Conservation (phyloP, 768 basidiomycete genomes). For the Suillus sp. region DNA sequence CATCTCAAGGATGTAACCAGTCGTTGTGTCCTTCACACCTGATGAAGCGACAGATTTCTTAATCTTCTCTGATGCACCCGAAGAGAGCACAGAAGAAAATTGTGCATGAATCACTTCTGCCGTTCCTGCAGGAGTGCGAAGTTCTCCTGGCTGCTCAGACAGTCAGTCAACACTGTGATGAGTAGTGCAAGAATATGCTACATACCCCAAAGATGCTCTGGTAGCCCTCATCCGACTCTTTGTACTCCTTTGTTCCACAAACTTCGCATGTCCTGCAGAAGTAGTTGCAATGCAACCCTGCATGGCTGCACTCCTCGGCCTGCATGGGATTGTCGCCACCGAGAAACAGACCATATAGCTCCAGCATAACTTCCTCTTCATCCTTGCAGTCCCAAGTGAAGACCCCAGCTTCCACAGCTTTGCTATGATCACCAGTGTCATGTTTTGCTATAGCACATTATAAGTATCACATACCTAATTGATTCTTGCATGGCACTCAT, state of each 20-base stretch:
- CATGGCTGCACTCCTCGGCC: conserved; percentile 36
- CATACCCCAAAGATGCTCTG: conserved; percentile 23
- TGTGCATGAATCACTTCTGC: conserved; percentile 8
- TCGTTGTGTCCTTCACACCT: conserved; percentile 1
- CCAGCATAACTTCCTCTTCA: conserved; percentile 27
- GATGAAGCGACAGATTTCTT: conserved; percentile 1
- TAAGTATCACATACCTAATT: conserved; percentile 23
- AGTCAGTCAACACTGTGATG: background rate
- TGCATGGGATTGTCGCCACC: conserved; percentile 41
- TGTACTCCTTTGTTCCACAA: conserved; percentile 28
- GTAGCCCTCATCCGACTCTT: conserved; percentile 31
- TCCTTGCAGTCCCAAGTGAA: conserved; percentile 27
- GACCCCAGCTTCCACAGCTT: conserved; percentile 14
- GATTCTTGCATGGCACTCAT: conserved; percentile 33
- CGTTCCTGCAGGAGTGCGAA: conserved; percentile 7
- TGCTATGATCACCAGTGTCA: conserved; percentile 10
- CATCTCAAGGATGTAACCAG: background rate
- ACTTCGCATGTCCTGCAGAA: conserved; percentile 37
- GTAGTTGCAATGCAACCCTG: conserved; percentile 34
- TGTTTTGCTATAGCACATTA: background rate
- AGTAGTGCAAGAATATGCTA: background rate
- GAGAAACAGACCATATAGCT: conserved; percentile 26
- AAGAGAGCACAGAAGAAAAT: background rate
- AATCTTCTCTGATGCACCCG: conserved; percentile 10
- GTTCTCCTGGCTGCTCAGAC: conserved; percentile 5